Evolutionary conservation across 768 basidiomycete genomes (phyloP), one percentile per base, ranked within the genome.

Genomic region (Lentinula boryana): DNA sequence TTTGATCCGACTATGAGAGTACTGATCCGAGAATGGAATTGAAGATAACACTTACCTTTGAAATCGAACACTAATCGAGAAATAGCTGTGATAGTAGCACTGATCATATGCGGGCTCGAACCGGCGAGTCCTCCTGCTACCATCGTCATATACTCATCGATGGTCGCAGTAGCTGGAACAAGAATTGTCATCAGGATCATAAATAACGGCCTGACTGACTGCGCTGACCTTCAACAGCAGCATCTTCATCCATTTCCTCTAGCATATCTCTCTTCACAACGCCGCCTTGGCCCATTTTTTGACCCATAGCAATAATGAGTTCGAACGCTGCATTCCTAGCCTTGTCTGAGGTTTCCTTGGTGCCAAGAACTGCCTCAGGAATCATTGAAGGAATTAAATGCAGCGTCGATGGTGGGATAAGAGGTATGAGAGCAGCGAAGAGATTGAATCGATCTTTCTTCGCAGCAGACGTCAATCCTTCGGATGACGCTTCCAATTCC

Each of bases 91-190:
- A 98, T 86, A 1, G 93, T 93, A 1, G 97, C 97, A 68, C 95
- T 96, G 71, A 98, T 96, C 94, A 97, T 98, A 70, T 99, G 97
- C 0, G 96, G 95, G 10, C 86, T 91, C 13, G 91, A 88, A 21
- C 93, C 95, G 8, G 94, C 95, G 51, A 98, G 75, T 60, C 97
- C 97, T 65, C 94, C 95, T 40, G 92, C 92, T 32, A 98, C 78
- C 95, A 99, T 98, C 3, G 91, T 99, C 77, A 98, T 80, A 70
- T 91, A 98, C 70, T 98, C 97, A 66, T 93, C 87, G 49, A 95
- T 80, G 67, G 72, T 91, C 0, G 94, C 95, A 56, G 75, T 74
- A 56, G 84, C 91, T 75, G 50, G 53, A 59, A 16, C 12, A 15
- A 35, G 10, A 51, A 54, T 43, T 65, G 53, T 32, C 52, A n/a